Evolutionary conservation across 2,329 filamentous ascomycete genomes (phyloP).

Genomic region (Beauveria sp.): DNA sequence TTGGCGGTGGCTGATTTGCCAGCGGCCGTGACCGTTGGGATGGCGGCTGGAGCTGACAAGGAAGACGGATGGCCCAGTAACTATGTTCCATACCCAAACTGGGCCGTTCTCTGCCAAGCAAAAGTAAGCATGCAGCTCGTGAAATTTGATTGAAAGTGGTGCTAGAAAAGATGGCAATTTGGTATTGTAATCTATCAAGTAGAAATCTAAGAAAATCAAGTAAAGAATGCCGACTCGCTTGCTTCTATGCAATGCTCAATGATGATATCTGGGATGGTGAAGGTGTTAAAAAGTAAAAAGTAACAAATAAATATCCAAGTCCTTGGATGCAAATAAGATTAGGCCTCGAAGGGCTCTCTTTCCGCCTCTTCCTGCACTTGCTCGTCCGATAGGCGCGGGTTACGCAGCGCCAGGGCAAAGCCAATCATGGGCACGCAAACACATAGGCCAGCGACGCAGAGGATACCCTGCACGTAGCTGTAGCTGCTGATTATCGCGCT

Average conservation of each 20-base stretch:
- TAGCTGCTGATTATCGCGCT: conserved; percentile 37
- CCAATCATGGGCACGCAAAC: conserved; percentile 39
- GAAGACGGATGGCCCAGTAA: no score
- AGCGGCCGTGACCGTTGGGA: no score
- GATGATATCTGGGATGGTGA: neutral
- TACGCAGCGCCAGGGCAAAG: conserved; percentile 35
- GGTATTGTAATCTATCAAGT: conserved; percentile 1
- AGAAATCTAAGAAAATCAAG: neutral
- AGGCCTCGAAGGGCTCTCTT: neutral
- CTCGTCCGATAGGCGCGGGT: conserved; percentile 36
- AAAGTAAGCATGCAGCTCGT: neutral
- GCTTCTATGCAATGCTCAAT: conserved; percentile 2
- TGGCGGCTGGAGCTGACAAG: no score
- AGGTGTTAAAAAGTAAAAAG: neutral
- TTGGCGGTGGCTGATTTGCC: neutral
- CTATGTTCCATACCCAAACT: no score
- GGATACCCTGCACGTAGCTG: conserved; percentile 34
- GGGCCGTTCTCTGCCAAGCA: neutral
- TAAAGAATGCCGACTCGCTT: neutral
- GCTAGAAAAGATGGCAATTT: neutral
- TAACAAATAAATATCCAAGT: neutral
- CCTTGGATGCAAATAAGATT: neutral
- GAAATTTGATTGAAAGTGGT: neutral
- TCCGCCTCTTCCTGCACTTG: conserved; percentile 26
- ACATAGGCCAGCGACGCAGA: conserved; percentile 38